These are phyloP conservation scores for Tylopilus sp. DNA, from an alignment of 768 basidiomycete species.

Conservation along the genomic window DNA sequence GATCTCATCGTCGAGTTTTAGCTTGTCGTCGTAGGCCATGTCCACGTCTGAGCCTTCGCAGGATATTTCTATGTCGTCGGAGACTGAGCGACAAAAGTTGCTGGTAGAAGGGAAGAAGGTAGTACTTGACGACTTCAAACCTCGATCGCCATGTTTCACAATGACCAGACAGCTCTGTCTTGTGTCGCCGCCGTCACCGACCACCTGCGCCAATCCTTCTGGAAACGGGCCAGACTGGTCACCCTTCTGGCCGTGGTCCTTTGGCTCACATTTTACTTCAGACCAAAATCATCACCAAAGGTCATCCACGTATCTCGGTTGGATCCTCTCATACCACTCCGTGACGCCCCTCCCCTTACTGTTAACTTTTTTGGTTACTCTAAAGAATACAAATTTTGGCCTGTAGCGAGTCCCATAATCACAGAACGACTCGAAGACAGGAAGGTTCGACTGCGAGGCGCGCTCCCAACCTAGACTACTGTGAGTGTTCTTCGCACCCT, in stretches of 20 bases:
- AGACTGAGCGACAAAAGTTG: conserved; percentile 1
- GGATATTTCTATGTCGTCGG: too few relatives aligned
- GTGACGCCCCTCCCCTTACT: background rate
- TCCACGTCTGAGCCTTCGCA: too few relatives aligned
- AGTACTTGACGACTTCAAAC: too few relatives aligned
- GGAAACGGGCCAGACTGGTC: conserved; percentile 40
- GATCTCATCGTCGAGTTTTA: too few relatives aligned
- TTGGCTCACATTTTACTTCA: too few relatives aligned
- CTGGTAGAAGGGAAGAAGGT: background rate
- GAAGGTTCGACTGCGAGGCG: conserved; percentile 65
- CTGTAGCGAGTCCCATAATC: conserved; percentile 81
- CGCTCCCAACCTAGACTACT: conserved; percentile 34
- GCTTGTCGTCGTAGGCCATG: too few relatives aligned
- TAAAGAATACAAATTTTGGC: conserved; percentile 75
- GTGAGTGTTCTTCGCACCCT: background rate
- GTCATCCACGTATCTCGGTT: conserved; percentile 65
- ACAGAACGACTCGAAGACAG: conserved; percentile 76
- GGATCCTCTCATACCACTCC: conserved; percentile 13
- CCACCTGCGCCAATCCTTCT: conserved; percentile 28
- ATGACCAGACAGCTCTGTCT: too few relatives aligned
- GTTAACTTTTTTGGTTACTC: conserved; percentile 67
- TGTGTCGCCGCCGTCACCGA: background rate
- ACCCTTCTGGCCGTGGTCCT: conserved; percentile 37
- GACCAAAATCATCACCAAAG: too few relatives aligned
- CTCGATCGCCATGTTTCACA: too few relatives aligned